phyloP scores from a whole-genome alignment of 768 basidiomycete genomes.

The Filobasidium floriforme region DNA sequence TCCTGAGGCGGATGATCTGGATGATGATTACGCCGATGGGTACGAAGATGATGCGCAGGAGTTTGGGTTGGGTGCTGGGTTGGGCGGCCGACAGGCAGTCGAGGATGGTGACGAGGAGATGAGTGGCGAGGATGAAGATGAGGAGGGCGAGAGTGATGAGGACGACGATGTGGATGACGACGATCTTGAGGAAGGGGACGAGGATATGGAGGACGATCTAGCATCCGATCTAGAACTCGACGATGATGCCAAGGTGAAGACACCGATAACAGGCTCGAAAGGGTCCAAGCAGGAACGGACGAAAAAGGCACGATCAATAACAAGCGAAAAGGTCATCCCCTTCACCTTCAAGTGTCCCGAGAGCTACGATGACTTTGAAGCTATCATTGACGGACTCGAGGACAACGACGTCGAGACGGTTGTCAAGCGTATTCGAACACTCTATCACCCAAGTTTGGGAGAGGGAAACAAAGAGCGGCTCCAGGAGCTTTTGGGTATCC shows the following conservation, averaged over 20 bases:
- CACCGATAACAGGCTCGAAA: constrained; percentile 19
- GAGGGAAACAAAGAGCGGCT: constrained; percentile 86
- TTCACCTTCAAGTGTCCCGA: constrained; percentile 86
- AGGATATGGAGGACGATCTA: constrained; percentile 31
- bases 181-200: constrained; percentile 43
- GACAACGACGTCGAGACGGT: constrained; percentile 70
- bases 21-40: constrained; percentile 61
- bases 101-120: constrained; percentile 18
- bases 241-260: constrained; percentile 35
- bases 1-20: constrained; percentile 71
- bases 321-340: constrained; percentile 59
- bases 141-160: constrained; percentile 46
- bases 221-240: constrained; percentile 42
- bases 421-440: constrained; percentile 76
- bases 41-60: constrained; percentile 21
- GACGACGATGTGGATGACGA: constrained; percentile 35
- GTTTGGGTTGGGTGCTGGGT: constrained; percentile 39
- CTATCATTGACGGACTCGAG: constrained; percentile 62
- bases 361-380: constrained; percentile 80
- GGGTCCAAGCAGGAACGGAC: constrained; percentile 21
- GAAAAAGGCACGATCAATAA: constrained; percentile 21
- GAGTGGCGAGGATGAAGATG: constrained; percentile 45
- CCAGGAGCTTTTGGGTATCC: constrained; percentile 64
- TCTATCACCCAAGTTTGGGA: constrained; percentile 87
- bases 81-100: constrained; percentile 26